A percentile compares a stretch with the other conserved stretches of the same genome.
phyloP scores from a whole-genome alignment of 352 stramenopile genomes.

The Phytophthora palmivora region DNA sequence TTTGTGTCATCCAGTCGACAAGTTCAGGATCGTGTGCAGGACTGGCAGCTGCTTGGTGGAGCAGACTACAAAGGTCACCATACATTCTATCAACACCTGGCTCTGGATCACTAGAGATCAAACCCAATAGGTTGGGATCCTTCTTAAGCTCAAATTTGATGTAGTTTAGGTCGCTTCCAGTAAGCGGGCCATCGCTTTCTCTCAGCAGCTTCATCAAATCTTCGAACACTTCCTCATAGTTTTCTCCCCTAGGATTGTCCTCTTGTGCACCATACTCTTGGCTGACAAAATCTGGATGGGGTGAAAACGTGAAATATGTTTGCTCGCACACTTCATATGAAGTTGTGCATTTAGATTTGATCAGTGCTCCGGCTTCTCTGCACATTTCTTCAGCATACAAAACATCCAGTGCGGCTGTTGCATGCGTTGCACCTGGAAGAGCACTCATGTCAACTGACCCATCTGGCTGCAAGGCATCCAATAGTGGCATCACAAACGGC shows the following conservation, averaged over 20 bases:
- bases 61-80: too few relatives aligned
- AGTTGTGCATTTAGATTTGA: slow-evolving; percentile 25
- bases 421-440: too few relatives aligned
- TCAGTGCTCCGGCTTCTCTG: slow-evolving; percentile 13
- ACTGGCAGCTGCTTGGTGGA: too few relatives aligned
- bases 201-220: slow-evolving; percentile 18
- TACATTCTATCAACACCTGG: slow-evolving; percentile 1
- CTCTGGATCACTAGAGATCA: slow-evolving; percentile 5
- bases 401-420: too few relatives aligned
- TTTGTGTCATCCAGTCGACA: too few relatives aligned
- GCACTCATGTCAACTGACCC: not conserved
- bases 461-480: slow-evolving; percentile 1
- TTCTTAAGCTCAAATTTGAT: slow-evolving; percentile 23
- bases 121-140: slow-evolving; percentile 19
- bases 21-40: too few relatives aligned
- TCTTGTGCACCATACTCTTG: slow-evolving; percentile 33
- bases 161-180: not conserved
- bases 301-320: slow-evolving; percentile 32
- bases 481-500: not conserved
- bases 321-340: slow-evolving; percentile 1
- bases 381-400: too few relatives aligned
- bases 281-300: slow-evolving; percentile 22
- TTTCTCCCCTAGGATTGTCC: not conserved
- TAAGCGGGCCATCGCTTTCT: slow-evolving; percentile 13
- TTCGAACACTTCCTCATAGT: slow-evolving; percentile 16